Conservation (phyloP, 768 basidiomycete species). For the Paxillus involutus region DNA sequence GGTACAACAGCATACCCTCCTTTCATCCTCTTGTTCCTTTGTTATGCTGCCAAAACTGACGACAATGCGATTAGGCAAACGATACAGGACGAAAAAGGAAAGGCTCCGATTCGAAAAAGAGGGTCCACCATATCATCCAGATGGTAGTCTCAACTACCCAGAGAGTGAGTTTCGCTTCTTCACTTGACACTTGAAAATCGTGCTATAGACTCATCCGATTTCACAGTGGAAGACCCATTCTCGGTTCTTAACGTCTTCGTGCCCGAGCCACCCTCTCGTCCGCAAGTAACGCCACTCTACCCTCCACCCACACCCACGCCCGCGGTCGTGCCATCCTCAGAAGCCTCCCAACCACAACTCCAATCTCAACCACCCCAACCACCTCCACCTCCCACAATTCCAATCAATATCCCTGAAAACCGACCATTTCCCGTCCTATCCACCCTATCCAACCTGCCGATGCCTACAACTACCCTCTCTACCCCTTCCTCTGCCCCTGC, state of each 20-base stretch:
- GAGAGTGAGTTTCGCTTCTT: slow-evolving; percentile 49
- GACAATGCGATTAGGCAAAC: slow-evolving; percentile 50
- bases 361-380: background rate
- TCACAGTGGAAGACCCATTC: slow-evolving; percentile 76
- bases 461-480: background rate
- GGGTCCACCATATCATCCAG: slow-evolving; percentile 66
- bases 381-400: slow-evolving; percentile 24
- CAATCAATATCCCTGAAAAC: slow-evolving; percentile 26
- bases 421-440: slow-evolving; percentile 15
- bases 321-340: background rate
- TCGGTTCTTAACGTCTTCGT: slow-evolving; percentile 61
- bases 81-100: slow-evolving; percentile 81
- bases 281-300: slow-evolving; percentile 58
- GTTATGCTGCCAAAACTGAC: background rate
- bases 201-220: background rate
- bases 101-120: slow-evolving; percentile 73
- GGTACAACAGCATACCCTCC: slow-evolving; percentile 37
- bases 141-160: slow-evolving; percentile 77
- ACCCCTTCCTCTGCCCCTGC: slow-evolving; percentile 9
- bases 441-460: slow-evolving; percentile 6
- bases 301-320: slow-evolving; percentile 31
- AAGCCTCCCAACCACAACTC: slow-evolving; percentile 3
- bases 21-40: background rate
- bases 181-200: background rate
- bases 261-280: slow-evolving; percentile 56